These are phyloP conservation scores for Penstemon newberryi DNA, from an alignment of 257 asterid species.

Conservation along the genomic window DNA sequence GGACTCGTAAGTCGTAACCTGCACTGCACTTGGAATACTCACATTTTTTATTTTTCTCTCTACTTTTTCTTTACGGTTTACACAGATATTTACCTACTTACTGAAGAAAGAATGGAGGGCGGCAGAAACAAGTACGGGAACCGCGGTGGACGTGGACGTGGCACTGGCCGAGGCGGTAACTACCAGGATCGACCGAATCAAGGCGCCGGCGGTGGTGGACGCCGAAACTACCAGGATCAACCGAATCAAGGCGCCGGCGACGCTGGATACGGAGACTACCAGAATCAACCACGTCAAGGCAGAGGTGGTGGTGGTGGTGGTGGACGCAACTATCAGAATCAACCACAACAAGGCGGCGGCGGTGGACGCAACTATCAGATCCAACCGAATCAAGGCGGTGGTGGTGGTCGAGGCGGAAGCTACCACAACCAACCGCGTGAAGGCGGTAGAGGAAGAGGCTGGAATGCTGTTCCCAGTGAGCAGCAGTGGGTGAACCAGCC, in stretches of 20 bases:
- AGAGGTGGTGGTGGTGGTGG: too few relatives aligned
- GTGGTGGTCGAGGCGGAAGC: background rate
- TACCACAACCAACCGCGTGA: conserved; percentile 14
- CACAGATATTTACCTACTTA: background rate
- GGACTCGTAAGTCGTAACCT: background rate
- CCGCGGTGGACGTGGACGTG: conserved; percentile 19
- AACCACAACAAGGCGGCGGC: background rate
- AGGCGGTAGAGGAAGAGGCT: conserved; percentile 14
- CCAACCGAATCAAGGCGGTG: conserved; percentile 24
- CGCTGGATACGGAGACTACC: too few relatives aligned
- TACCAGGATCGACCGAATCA: background rate
- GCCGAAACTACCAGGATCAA: conserved; percentile 14
- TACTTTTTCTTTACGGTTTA: background rate
- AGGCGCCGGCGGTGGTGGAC: conserved; percentile 16
- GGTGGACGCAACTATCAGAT: too few relatives aligned
- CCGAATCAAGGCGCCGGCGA: too few relatives aligned
- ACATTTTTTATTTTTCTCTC: background rate
- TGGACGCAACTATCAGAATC: background rate
- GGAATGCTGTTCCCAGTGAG: conserved; percentile 19
- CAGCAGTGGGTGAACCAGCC: conserved; percentile 32
- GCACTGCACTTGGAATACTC: background rate
- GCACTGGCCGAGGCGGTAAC: conserved; percentile 19
- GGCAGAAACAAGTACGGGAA: conserved; percentile 26
- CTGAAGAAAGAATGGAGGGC: conserved; percentile 21
- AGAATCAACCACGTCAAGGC: too few relatives aligned